Percentiles rank a stretch among this genome's conserved stretches.
phyloP scores from a whole-genome alignment of 495 filamentous ascomycete species.

The Daldinia bambusicola region DNA sequence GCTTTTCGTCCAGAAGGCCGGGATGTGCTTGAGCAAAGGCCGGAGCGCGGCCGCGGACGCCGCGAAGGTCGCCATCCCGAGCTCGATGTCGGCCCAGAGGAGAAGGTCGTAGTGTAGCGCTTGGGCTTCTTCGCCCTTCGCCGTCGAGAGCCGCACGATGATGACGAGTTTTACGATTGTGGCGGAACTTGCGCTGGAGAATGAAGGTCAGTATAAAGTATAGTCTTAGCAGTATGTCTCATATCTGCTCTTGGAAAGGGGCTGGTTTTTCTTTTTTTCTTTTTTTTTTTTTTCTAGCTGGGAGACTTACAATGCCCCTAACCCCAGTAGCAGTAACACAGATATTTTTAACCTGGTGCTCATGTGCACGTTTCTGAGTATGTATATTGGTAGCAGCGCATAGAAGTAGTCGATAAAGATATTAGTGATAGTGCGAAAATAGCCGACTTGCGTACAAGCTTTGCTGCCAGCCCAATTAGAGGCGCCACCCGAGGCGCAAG shows the following conservation, averaged over 20 bases:
- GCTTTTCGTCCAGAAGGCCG: conserved; percentile 23
- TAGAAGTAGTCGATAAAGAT: conserved; percentile 51
- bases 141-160: conserved; percentile 36
- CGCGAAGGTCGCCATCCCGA: conserved; percentile 46
- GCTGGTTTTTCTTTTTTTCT: too few species aligned
- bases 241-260: too few species aligned
- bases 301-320: conserved; percentile 43
- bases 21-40: conserved; percentile 41
- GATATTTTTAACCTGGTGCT: conserved; percentile 37
- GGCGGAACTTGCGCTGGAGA: conserved; percentile 40
- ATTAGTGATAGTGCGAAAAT: conserved; percentile 47
- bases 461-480: conserved; percentile 47
- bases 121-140: conserved; percentile 33
- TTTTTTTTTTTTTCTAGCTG: too few species aligned
- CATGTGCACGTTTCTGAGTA: conserved; percentile 41
- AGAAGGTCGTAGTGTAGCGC: conserved; percentile 43
- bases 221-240: not conserved
- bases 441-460: conserved; percentile 40
- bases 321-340: conserved; percentile 40
- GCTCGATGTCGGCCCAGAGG: conserved; percentile 48
- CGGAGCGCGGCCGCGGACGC: conserved; percentile 43
- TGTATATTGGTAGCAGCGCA: conserved; percentile 41
- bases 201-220: conserved; percentile 14
- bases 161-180: conserved; percentile 48
- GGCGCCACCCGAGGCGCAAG: conserved; percentile 41